Evolutionary conservation across 2,329 filamentous ascomycete species (phyloP), one percentile per base, ranked within the genome.

Genomic region (Colletotrichum shisoi): DNA sequence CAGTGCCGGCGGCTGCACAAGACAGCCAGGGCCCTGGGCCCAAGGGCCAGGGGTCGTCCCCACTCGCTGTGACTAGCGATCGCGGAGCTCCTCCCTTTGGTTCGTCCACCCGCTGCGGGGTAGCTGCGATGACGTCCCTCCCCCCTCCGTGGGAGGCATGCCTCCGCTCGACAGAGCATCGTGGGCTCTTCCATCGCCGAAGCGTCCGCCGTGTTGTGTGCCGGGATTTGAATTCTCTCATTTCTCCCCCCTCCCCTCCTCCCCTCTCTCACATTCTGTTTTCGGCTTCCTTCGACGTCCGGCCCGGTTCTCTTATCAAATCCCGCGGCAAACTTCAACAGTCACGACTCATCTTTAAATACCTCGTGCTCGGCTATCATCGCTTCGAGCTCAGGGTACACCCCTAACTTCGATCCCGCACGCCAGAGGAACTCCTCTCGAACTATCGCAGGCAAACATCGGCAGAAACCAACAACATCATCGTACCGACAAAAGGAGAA

Each of bases 151-250:
- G 6, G 19, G 4, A 6, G 3, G n/a, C 19, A 19, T 46, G 15
- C 27, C n/a, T 44, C 42, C 24, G 40, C 27, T 37, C 49, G 15
- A 4, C 3, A 8, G 7, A 51, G 7, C 54, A 46, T 46, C 54
- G 54, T 24, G 27, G 45, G 44, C n/a, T 34, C 19, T 39, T 13
- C 2, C 9, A 24, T 17, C 58, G 7, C 27, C 21, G 13, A 37
- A 21, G 49, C 15, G 39, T 40, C 42, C 9, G 31, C 11, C 40
- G 34, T 27, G 4, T 46, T 19, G 7, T 34, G 27, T 13, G 3
- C 21, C 64, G 53, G 64, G 31, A 24, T 67, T 59, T 54, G 64
- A 63, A 67, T 53, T 52, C 31, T 46, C 53, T 58, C 48, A 51
- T 53, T 53, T 12, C 7, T 17, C 7, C 12, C n/a, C 1, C 6